Base-by-base conservation (phyloP, 2,329 filamentous ascomycete genomes). In the Colletotrichum theobromicola region DNA sequence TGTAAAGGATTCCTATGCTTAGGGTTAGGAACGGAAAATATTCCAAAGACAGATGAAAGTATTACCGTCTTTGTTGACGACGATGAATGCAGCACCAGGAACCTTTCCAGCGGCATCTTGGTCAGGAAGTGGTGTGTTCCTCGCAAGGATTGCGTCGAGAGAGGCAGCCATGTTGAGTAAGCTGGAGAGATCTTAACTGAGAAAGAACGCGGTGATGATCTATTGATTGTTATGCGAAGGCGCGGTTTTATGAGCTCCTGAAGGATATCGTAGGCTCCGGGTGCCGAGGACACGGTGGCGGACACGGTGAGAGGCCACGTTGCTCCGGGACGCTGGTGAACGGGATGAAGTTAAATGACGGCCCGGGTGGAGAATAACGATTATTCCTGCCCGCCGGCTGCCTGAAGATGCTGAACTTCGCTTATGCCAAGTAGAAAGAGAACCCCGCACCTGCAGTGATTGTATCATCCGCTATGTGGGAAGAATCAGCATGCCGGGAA, bases 11-110 rank as follows among this genome's bases (percentile, higher is more conserved):
- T 5, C 79, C 83, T 86, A 37, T 7, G 2, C 13, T 13, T 28
- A 2, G 4, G 57, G 12, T 66, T 7, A 76, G 72, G 7, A 13
- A 34, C 3, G 28, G 7, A 24, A n/a, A 10, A 2, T 26, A 7
- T 34, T 8, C 9, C 21, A 7, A 26, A 26, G 24, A 75, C 75
- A 32, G 28, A 7, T 12, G 35, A 6, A 24, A 26, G 18, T 70
- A 75, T 32, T 57, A 81, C 84, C 82, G 66, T 84, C 67, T 66
- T 79, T 78, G 72, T 82, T 76, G 6, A 81, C 79, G 8, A 84
- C 82, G 10, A 82, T 75, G 65, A 85, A 85, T 4, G 84, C 80
- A 2, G 82, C 83, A 30, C 84, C 84, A 5, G 84, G 81, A 18
- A 85, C 72, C 77, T 82, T 84, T 50, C 81, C 77, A 3, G 75